Evolutionary conservation across 2,329 filamentous ascomycete genomes (phyloP), one percentile per base, ranked within the genome.

Genomic region (Helotiales sp.): DNA sequence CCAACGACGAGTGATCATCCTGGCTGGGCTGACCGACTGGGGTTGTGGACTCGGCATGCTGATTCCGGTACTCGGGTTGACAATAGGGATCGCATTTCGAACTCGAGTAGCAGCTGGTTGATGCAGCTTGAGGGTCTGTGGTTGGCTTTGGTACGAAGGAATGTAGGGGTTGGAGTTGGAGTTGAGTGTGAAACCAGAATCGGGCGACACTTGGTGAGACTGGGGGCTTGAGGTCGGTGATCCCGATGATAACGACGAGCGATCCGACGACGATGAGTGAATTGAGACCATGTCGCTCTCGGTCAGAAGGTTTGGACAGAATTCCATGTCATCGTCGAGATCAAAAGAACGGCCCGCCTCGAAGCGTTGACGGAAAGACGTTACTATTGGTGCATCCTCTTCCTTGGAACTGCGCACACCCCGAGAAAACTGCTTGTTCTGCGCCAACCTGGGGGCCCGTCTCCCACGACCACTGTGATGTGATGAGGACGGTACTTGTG

Each of bases 11-110:
- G 63, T 61, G 17, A 68, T 62, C 79, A 87, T 81, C 72, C 83
- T 79, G 71, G 78, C 78, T 61, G 85, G 85, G 44, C 84, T 87
- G 44, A 86, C 81, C 59, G 84, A 87, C 40, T 88, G 88, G 25
- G 93, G 91, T 66, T 93, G 93, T 78, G 91, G 96, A 34, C 52
- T 53, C 56, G 91, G 87, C 80, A 97, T 88, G 70, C 86, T 84
- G 74, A 92, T 86, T 71, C 95, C 92, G 57, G 93, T 97, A 67
- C 85, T 90, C 54, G 95, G 95, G 81, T 99, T 96, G 76, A 98
- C 91, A 73, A 99, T 99, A 59, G 93, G 93, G 66, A 98, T 98
- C 70, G 95, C 91, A 75, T 97, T 98, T 75, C 92, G 91, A 58
- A 89, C 86, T 67, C 95, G 90, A 63, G 93, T 91, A 61, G 93